Conservation (phyloP, 148 eudicot genomes). For the Simmondsia chinensis region DNA sequence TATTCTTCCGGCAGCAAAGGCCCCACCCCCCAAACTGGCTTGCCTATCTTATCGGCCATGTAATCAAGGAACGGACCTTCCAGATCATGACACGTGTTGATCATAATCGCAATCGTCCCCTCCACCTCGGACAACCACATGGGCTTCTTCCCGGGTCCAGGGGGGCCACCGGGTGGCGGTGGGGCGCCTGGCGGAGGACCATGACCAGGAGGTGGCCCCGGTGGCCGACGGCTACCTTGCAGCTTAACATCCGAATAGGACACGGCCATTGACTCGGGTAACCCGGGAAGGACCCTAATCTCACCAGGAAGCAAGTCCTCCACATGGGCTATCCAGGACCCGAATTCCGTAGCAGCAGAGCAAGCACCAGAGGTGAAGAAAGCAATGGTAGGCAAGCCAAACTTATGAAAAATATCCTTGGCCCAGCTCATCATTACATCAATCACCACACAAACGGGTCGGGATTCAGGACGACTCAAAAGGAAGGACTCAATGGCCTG, state of each 20-base stretch:
- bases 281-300: conserved; percentile 29
- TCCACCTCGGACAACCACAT: conserved; percentile 42
- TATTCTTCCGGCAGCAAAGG: conserved; percentile 47
- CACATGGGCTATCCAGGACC: conserved; percentile 25
- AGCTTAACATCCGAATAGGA: conserved; percentile 26
- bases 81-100: conserved; percentile 50
- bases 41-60: conserved; percentile 17
- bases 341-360: conserved; percentile 47
- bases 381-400: conserved; percentile 24
- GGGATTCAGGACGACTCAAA: conserved; percentile 4
- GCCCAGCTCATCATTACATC: conserved; percentile 76
- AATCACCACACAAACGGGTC: conserved; percentile 37
- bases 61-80: conserved; percentile 42
- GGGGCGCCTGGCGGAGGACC: conserved; percentile 7
- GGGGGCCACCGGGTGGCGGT: conserved; percentile 22
- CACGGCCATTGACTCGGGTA: conserved; percentile 45
- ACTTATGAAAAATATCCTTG: conserved; percentile 23
- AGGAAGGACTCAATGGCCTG: conserved; percentile 26
- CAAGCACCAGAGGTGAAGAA: conserved; percentile 60
- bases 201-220: conserved; percentile 13
- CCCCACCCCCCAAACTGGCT: conserved; percentile 56
- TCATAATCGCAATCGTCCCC: conserved; percentile 32
- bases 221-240: conserved; percentile 11
- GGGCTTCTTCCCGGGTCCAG: conserved; percentile 21
- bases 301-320: conserved; percentile 39